Base-by-base conservation (phyloP, 176 grass and related monocot genomes). In the barley (Hordeum vulgare) region DNA sequence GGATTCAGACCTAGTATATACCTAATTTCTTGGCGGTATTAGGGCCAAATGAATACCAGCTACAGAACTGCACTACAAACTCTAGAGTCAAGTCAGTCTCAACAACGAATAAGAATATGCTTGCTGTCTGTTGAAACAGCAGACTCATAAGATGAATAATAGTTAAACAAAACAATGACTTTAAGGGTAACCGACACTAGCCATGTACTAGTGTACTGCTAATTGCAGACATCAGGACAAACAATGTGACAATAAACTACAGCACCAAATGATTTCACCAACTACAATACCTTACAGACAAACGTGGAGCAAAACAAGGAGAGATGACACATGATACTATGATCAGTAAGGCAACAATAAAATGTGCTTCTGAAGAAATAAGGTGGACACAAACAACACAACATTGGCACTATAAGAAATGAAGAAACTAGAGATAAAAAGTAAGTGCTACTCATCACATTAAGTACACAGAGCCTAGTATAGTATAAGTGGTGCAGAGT, bases 71-170 rank as follows among this genome's bases (percentile, higher is more conserved):
- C 41, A 77, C 39, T 63, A 57, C 6, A 41, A 81, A 37, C 17
- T 77, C 41, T 42, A 62, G 63, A 85, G 29, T 76, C 71, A 77
- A 70, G 72, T 57, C 33, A 77, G 12, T 54, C 18, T 64, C 88
- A 82, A 56, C 14, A 86, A 71, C 2, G 21, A 82, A 73, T 47
- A 76, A 27, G 58, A 83, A 86, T 60, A 83, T 90, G 34, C 74
- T 66, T 90, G 79, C 41, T 86, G 88, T 77, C 66, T 74, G 74
- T 74, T 83, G 84, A 83, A 86, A 74, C 66, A 51, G 18, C 79
- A 83, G 35, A 77, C 66, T 74, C 66, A 45, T 42, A 75, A 68
- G 76, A 74, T 23, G 47, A 74, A 58, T 40, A 64, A 83, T 64
- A 85, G 61, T 71, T 53, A 81, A 81, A 76, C 71, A 76, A 77